phyloP scores from a whole-genome alignment of 805 yeast species.

The Ogataea corticis region DNA sequence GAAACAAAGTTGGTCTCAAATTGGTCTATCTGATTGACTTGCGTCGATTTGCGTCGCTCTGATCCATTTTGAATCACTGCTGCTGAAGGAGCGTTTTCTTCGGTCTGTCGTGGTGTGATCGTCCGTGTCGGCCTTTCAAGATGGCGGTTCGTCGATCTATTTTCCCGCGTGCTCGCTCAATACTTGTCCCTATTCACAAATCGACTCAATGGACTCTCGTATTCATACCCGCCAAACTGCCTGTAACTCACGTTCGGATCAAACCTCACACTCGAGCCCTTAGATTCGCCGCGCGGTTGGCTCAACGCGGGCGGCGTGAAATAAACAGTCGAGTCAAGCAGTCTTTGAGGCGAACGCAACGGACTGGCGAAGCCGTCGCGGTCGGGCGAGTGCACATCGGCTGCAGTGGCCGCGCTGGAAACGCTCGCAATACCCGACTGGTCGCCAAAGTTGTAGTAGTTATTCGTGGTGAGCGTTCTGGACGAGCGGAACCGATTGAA shows the following conservation, averaged over 20 bases:
- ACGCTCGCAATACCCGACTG: constrained; percentile 17
- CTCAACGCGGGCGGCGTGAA: constrained; percentile 23
- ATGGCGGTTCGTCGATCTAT: too few relatives aligned
- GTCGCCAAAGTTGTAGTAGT: constrained; percentile 24
- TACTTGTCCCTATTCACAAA: constrained; percentile 23
- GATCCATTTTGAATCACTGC: too few relatives aligned
- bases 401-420: constrained; percentile 2
- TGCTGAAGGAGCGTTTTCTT: too few relatives aligned
- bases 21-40: too few relatives aligned
- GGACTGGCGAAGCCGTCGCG: constrained; percentile 8
- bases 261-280: constrained; percentile 29
- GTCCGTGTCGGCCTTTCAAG: too few relatives aligned
- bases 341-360: constrained; percentile 17
- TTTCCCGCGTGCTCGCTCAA: neutral
- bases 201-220: constrained; percentile 24
- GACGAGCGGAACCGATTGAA: constrained; percentile 29
- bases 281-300: constrained; percentile 3
- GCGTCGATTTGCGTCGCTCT: too few relatives aligned
- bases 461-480: constrained; percentile 27
- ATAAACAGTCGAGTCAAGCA: constrained; percentile 22
- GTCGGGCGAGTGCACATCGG: constrained; percentile 7
- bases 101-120: too few relatives aligned
- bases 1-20: too few relatives aligned
- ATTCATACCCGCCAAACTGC: constrained; percentile 13
- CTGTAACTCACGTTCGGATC: constrained; percentile 34